Conservation (phyloP, 306 rosid species). For the Calophaca sinica region DNA sequence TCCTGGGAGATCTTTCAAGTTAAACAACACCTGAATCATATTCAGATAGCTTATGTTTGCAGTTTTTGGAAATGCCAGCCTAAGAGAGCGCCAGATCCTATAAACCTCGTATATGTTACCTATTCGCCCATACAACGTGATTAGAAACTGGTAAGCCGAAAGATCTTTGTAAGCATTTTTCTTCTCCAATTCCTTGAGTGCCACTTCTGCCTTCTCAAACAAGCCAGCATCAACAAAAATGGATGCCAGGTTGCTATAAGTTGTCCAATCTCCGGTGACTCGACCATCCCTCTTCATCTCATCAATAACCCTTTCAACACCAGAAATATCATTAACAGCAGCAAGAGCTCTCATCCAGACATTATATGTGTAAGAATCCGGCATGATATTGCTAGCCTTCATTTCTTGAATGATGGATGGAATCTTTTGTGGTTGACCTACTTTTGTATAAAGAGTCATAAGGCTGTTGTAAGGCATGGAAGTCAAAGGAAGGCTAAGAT, state of each 20-base stretch:
- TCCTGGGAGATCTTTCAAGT: conserved; percentile 83
- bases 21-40: conserved; percentile 78
- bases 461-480: conserved; percentile 84
- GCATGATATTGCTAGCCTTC: conserved; percentile 67
- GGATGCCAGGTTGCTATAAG: conserved; percentile 87
- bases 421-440: conserved; percentile 65
- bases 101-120: conserved; percentile 76
- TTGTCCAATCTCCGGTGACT: conserved; percentile 84
- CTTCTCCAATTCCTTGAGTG: conserved; percentile 89
- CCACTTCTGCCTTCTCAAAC: conserved; percentile 75
- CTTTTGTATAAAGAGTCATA: conserved; percentile 82
- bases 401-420: conserved; percentile 74
- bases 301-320: conserved; percentile 84
- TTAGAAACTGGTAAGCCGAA: conserved; percentile 79
- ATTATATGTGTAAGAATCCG: conserved; percentile 76
- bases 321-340: conserved; percentile 72
- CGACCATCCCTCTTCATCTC: conserved; percentile 90
- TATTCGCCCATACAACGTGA: conserved; percentile 76
- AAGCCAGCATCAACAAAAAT: conserved; percentile 73
- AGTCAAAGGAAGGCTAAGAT: conserved; percentile 71
- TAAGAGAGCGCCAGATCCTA: conserved; percentile 89
- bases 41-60: conserved; percentile 87
- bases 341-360: conserved; percentile 93
- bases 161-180: conserved; percentile 64
- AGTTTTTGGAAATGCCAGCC: conserved; percentile 82